A percentile compares a stretch with the other conserved stretches of the same genome.
phyloP scores from a whole-genome alignment of 306 rosid species.

The Pyrus betulifolia region DNA sequence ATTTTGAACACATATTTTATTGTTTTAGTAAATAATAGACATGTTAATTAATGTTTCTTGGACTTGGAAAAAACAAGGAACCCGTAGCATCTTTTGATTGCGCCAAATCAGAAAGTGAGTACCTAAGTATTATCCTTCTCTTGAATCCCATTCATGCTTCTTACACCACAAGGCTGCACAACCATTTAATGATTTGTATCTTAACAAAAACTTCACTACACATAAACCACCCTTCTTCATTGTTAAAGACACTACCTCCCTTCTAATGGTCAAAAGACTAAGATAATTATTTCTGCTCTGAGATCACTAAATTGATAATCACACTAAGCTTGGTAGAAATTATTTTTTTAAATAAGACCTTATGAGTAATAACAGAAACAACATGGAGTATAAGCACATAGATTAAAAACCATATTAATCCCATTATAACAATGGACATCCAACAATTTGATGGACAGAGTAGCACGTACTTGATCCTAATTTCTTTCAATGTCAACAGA shows the following conservation, averaged over 20 bases:
- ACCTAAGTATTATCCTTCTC: not conserved
- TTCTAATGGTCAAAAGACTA: not conserved
- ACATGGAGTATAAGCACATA: not conserved
- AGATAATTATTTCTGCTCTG: not conserved
- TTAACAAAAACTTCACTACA: not conserved
- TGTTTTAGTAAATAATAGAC: too few species aligned
- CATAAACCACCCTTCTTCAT: not conserved
- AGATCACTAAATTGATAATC: not conserved
- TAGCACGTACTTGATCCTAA: conserved; percentile 53
- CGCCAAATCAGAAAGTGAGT: too few species aligned
- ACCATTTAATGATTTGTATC: not conserved
- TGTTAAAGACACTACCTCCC: not conserved
- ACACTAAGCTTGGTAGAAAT: not conserved
- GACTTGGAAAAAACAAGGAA: too few species aligned
- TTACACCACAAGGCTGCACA: not conserved
- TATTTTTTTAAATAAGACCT: not conserved
- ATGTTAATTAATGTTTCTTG: too few species aligned
- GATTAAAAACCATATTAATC: not conserved
- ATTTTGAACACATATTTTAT: too few species aligned
- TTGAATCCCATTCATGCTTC: not conserved
- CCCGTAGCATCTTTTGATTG: too few species aligned
- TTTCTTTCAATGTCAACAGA: conserved; percentile 77
- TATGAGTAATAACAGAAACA: not conserved
- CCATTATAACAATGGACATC: conserved; percentile 10
- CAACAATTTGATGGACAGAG: conserved; percentile 13